A percentile compares a stretch with the other conserved stretches of the same genome.
phyloP scores from a whole-genome alignment of 1,284 basidiomycete species.

The Rhodotorula sp. region DNA sequence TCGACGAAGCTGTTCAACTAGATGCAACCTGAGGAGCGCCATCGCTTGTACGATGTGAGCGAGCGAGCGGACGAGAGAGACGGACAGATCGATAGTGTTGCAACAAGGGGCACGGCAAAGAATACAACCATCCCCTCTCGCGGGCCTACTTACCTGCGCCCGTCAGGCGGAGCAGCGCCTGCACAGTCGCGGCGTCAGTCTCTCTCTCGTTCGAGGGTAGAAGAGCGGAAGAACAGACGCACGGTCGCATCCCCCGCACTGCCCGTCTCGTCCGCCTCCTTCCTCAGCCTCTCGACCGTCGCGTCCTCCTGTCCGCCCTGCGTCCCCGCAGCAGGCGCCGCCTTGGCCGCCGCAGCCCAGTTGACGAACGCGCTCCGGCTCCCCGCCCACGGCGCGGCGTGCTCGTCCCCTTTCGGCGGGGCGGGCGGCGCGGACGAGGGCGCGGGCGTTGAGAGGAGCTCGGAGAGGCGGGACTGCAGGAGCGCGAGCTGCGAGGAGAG shows the following conservation, averaged over 20 bases:
- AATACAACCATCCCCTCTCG: neutral
- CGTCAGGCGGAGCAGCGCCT: slow-evolving; percentile 3
- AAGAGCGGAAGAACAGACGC: neutral
- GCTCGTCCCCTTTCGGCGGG: neutral
- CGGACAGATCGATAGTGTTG: neutral
- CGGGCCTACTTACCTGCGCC: neutral
- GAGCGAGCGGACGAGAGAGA: neutral
- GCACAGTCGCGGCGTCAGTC: neutral
- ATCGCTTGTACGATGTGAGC: neutral
- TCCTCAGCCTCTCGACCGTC: slow-evolving; percentile 1
- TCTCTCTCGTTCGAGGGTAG: accelerated
- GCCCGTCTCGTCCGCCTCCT: slow-evolving; percentile 13
- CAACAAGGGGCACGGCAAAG: neutral
- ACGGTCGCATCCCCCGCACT: slow-evolving; percentile 19
- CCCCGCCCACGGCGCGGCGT: slow-evolving; percentile 22
- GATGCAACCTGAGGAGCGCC: neutral
- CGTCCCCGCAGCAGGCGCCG: neutral
- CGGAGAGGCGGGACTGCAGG: slow-evolving; percentile 24
- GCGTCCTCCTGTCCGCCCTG: slow-evolving; percentile 6
- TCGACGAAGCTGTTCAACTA: slow-evolving; percentile 54
- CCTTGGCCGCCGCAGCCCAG: slow-evolving; percentile 36
- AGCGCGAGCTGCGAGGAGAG: slow-evolving; percentile 24
- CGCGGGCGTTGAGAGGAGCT: slow-evolving; percentile 25
- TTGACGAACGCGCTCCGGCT: slow-evolving; percentile 34
- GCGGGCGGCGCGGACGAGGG: neutral